Percentiles rank a stretch among this genome's conserved stretches.
phyloP scores from a whole-genome alignment of 1,139 yeast species.

The Suhomyces panamericanus region DNA sequence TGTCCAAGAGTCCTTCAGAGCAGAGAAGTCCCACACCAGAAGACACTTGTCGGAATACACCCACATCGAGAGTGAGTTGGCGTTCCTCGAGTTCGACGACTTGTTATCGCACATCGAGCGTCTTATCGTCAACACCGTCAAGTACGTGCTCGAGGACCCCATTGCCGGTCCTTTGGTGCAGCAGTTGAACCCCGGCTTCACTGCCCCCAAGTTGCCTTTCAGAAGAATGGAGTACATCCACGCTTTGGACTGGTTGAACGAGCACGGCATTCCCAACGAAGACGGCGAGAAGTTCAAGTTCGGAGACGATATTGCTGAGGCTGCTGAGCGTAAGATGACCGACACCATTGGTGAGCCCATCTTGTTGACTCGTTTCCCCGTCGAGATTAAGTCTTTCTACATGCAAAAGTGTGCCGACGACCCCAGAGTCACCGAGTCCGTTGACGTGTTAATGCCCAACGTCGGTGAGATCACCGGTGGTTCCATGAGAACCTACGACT shows the following conservation, averaged over 20 bases:
- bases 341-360: conserved; percentile 93
- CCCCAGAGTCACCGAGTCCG: conserved; percentile 93
- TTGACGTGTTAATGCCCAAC: conserved; percentile 97
- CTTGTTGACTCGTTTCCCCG: conserved; percentile 90
- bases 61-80: conserved; percentile 93
- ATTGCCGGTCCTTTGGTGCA: conserved; percentile 84
- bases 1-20: conserved; percentile 98
- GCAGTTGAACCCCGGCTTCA: conserved; percentile 90
- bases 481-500: conserved; percentile 90
- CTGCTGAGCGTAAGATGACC: conserved; percentile 98
- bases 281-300: conserved; percentile 90
- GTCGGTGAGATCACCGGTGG: conserved; percentile 99
- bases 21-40: conserved; percentile 98
- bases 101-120: conserved; percentile 82
- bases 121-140: conserved; percentile 65
- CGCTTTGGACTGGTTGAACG: conserved; percentile 95
- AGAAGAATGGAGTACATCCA: conserved; percentile 86
- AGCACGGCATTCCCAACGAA: conserved; percentile 89
- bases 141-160: conserved; percentile 84
- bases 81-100: conserved; percentile 84
- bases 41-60: conserved; percentile 97
- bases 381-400: conserved; percentile 95
- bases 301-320: conserved; percentile 99
- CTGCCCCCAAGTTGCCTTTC: conserved; percentile 82
- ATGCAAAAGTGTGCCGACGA: conserved; percentile 93